Evolutionary conservation across 2,329 filamentous ascomycete species (phyloP).

Genomic region (Zymoseptoria pseudotritici): DNA sequence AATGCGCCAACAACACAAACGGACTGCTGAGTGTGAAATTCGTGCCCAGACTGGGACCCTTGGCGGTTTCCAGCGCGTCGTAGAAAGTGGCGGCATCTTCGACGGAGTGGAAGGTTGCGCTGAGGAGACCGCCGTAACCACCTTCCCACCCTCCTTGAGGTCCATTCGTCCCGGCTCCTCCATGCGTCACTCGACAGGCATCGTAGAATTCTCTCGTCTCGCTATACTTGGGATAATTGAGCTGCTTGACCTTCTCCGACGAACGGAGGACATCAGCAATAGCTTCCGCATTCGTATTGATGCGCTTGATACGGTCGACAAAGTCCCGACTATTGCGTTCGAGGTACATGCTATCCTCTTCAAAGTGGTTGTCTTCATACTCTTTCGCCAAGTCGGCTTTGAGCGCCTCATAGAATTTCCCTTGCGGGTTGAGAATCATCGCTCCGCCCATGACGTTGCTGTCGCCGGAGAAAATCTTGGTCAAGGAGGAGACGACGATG

Average conservation of each 20-base stretch:
- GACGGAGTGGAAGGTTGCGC: slow-evolving; percentile 66
- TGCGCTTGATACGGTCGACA: slow-evolving; percentile 68
- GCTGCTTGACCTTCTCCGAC: slow-evolving; percentile 59
- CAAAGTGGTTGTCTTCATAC: slow-evolving; percentile 88
- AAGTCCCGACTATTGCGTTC: slow-evolving; percentile 96
- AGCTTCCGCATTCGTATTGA: slow-evolving; percentile 78
- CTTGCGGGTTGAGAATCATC: slow-evolving; percentile 56
- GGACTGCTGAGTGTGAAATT: slow-evolving; percentile 83
- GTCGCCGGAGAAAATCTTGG: slow-evolving; percentile 95
- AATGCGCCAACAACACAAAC: slow-evolving; percentile 88
- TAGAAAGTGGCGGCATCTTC: slow-evolving; percentile 73
- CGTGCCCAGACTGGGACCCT: slow-evolving; percentile 89
- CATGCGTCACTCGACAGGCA: slow-evolving; percentile 60
- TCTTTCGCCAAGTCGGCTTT: slow-evolving; percentile 57
- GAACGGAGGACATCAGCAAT: slow-evolving; percentile 65
- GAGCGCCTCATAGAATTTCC: slow-evolving; percentile 63
- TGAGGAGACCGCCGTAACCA: slow-evolving; percentile 85
- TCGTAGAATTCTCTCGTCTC: slow-evolving; percentile 69
- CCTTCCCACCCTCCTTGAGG: slow-evolving; percentile 53
- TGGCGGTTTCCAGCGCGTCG: slow-evolving; percentile 77
- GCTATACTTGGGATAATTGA: slow-evolving; percentile 83
- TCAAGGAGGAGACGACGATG: slow-evolving; percentile 87
- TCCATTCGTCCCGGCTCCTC: slow-evolving; percentile 43
- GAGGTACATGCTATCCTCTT: slow-evolving; percentile 88
- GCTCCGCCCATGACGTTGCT: slow-evolving; percentile 96